These are phyloP conservation scores for Pythium vanterpoolii DNA, from an alignment of 352 stramenopile species.

Conservation along the genomic window DNA sequence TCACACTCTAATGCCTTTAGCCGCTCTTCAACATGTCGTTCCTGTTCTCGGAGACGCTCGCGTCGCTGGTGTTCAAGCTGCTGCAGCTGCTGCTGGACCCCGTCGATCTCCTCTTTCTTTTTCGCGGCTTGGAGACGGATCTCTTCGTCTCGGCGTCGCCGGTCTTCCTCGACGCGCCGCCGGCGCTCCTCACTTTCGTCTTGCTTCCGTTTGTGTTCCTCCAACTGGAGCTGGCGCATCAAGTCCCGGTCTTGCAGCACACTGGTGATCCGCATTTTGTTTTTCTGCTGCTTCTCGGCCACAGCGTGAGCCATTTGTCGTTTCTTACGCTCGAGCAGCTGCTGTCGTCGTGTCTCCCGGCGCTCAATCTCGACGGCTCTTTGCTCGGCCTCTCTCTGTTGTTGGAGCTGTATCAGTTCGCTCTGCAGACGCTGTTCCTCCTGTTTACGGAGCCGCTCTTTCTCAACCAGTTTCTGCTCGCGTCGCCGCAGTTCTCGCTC, in stretches of 20 bases:
- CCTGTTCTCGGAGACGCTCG: constrained; percentile 43
- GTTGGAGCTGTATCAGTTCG: constrained; percentile 41
- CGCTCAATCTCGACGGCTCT: constrained; percentile 47
- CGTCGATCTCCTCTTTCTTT: constrained; percentile 65
- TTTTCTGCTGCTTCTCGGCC: constrained; percentile 57
- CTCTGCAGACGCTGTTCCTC: constrained; percentile 53
- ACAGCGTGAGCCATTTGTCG: constrained; percentile 39
- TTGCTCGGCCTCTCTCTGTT: constrained; percentile 38
- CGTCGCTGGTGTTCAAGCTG: constrained; percentile 52
- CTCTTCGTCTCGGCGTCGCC: constrained; percentile 39
- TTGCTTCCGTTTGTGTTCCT: constrained; percentile 59
- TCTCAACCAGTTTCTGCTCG: constrained; percentile 44
- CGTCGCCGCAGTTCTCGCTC: constrained; percentile 47
- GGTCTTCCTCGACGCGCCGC: constrained; percentile 31
- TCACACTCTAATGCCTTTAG: constrained; percentile 44
- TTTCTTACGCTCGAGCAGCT: constrained; percentile 49
- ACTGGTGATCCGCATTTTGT: constrained; percentile 58
- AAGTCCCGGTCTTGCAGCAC: constrained; percentile 62
- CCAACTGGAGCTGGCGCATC: constrained; percentile 39
- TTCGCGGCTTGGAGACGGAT: constrained; percentile 36
- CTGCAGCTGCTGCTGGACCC: constrained; percentile 54
- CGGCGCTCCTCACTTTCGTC: constrained; percentile 51
- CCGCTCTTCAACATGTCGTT: constrained; percentile 38
- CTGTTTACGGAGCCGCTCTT: constrained; percentile 45
- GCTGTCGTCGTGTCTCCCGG: constrained; percentile 39